Base-by-base conservation (phyloP, 2,329 filamentous ascomycete genomes). In the Colletotrichum scovillei region DNA sequence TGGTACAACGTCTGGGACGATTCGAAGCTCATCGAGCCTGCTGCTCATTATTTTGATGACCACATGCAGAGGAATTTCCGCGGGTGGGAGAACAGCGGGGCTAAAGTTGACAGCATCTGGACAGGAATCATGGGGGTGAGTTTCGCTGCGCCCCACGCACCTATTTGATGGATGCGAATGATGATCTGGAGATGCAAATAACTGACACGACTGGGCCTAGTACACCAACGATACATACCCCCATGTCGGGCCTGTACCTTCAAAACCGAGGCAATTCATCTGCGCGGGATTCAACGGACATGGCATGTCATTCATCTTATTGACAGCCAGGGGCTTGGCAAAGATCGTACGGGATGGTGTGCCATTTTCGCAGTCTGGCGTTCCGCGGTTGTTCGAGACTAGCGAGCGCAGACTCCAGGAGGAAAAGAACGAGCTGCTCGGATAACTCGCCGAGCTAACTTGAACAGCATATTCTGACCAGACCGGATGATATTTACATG, bases 201-300 rank as follows among this genome's bases (percentile, higher is more conserved):
- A 84, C 81, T 70, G 32, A 71, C 62, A 19, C 85, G 0, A 81
- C 84, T 26, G 77, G 88, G 4, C 86, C 85, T 2, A 77, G 1
- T 73, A 69, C 64, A 73, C 63, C n/a, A 73, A 49, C 55, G 72
- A 74, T 14, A 64, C 60, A 26, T 49, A 60, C 14, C 59, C 69
- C 24, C 72, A 69, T 55, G 59, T 72, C 5, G 69, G 72, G 4
- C 28, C 63, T 8, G 79, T 89, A 0, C 86, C 86, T 0, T 82
- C 78, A 0, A 82, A 80, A 63, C 69, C 79, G 1, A 81, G 81
- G 4, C 82, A 86, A 72, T 86, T 81, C 53, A 79, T 89, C 22
- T 77, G 85, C 24, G 86, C 84, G 0, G 87, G 87, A 0, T 89
- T 88, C 73, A 85, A 84, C 53, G 87, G 88, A 0, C 86, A 88